Base-by-base conservation (phyloP, 345 rosid species). In the Boechera retrofracta region DNA sequence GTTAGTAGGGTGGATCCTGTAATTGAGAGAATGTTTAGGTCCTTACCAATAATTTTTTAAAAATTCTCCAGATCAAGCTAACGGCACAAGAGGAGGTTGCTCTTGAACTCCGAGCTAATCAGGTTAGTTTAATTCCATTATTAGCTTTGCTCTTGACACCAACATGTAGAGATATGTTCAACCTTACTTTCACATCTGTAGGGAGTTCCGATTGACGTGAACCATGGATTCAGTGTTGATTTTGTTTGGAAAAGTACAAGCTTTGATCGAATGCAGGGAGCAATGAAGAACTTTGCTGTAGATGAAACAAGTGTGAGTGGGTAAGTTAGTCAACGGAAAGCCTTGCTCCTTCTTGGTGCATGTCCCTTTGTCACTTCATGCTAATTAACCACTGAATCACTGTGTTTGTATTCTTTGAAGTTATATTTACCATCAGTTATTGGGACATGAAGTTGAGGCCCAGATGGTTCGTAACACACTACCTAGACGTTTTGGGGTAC, bases 301-400 rank as follows among this genome's bases (percentile, higher is more conserved):
- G 99, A 96, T 82, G 99, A 91, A 83, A 96, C 98, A 44, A 96
- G 99, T 91, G 99, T 93, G 64, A 96, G 99, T 80, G 99, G 99
- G 99, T 96, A 79, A 69, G 93, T 80, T 79, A 59, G 66, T 73
- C 64, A 67, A 24, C 47, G 64, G 54, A 73, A 59, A 60, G 18
- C 66, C 38, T 67, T 42, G 60, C 28, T 67, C 69, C 65, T 52
- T 64, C 61, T 47, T 53, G 63, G 24, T 45, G 42, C 64, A 4
- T 68, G 36, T 15, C 52, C 58, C 33, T 63, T 54, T 53, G 67
- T 21, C 56, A 69, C 67, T 62, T 36, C 28, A 29, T 16, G 63
- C n/a, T 60, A 47, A 53, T 61, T 38, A 53, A 62, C 36, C 38
- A 21, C 33, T 41, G 48, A 64, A 31, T 39, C 41, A 45, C 66